These are phyloP conservation scores for Reutealis trisperma DNA, from an alignment of 345 rosid genomes.

Conservation along the genomic window DNA sequence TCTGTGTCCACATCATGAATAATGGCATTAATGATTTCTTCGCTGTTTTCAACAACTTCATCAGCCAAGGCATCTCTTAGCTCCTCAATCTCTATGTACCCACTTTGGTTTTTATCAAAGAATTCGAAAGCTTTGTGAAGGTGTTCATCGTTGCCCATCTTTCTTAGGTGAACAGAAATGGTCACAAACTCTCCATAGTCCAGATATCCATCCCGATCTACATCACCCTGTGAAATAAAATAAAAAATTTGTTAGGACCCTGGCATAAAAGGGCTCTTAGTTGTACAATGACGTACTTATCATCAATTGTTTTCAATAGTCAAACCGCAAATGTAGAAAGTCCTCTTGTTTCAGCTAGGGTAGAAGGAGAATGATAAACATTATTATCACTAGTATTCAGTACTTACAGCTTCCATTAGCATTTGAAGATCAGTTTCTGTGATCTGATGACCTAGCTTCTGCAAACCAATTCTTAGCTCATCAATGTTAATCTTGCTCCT, in stretches of 20 bases:
- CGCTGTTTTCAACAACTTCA: slow-evolving; percentile 25
- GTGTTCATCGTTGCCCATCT: slow-evolving; percentile 38
- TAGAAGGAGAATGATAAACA: not conserved
- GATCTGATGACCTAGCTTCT: slow-evolving; percentile 35
- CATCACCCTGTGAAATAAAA: slow-evolving; percentile 29
- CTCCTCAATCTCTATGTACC: slow-evolving; percentile 36
- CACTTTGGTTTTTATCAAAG: slow-evolving; percentile 35
- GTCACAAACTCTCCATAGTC: slow-evolving; percentile 34
- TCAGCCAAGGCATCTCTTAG: slow-evolving; percentile 30
- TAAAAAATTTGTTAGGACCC: not conserved
- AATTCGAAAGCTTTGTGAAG: slow-evolving; percentile 33
- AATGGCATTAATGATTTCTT: slow-evolving; percentile 29
- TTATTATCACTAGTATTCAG: not conserved
- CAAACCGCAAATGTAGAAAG: not conserved
- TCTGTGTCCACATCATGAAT: slow-evolving; percentile 35
- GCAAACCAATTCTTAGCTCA: slow-evolving; percentile 34
- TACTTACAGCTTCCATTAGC: slow-evolving; percentile 39
- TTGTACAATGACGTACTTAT: not conserved
- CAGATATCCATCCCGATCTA: slow-evolving; percentile 33
- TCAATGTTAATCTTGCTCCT: slow-evolving; percentile 32
- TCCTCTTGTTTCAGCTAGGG: not conserved
- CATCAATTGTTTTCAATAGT: not conserved
- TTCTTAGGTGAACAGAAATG: slow-evolving; percentile 34
- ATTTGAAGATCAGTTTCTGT: slow-evolving; percentile 31
- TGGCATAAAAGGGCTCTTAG: not conserved